Evolutionary conservation across 768 basidiomycete genomes (phyloP), one percentile per base, ranked within the genome.

Genomic region (Russula emetica): DNA sequence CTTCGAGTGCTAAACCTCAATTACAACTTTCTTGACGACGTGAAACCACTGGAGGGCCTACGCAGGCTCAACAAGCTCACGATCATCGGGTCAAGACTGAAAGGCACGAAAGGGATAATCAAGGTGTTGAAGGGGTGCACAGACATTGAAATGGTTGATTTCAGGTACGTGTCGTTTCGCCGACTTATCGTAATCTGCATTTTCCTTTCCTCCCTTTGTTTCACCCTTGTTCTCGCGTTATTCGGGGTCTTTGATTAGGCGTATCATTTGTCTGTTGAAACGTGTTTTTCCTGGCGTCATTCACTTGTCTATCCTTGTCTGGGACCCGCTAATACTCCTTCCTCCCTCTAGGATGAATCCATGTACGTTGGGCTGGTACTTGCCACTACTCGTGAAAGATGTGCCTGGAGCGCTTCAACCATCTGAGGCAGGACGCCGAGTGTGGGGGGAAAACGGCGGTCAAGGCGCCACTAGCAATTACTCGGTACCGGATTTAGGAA

Each of bases 351-450:
- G 87, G 75, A 97, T 98, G 94, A 99, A 99, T 72, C 95, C 97
- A 59, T 93, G 90, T 69, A 98, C 95, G 22, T 85, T 98, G 13
- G 92, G 92, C 7, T 96, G 93, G 89, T 98, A 99, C 75, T 80
- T 97, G 38, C 94, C 97, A 26, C 76, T 98, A 63, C 80, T 94
- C 57, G 85, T 90, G 62, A 79, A 82, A 68, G 85, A 86, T 69
- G 78, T 83, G 58, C 83, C 83, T 69, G 86, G 85, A 11, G 87
- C 83, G 62, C 73, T 87, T 70, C 85, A 87, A 70, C 85, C 86
- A 36, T 84, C 83, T 24, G 84, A 83, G 65, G 64, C 66, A 26
- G 60, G 22, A 34, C 55, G 40, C 53, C 50, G 55, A 24, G 50
- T 40, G 49, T 4, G 69, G 67, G 65, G 68, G 64, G 50, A 69